phyloP scores from a whole-genome alignment of 805 yeast genomes.

The Tetrapisispora arboricola region DNA sequence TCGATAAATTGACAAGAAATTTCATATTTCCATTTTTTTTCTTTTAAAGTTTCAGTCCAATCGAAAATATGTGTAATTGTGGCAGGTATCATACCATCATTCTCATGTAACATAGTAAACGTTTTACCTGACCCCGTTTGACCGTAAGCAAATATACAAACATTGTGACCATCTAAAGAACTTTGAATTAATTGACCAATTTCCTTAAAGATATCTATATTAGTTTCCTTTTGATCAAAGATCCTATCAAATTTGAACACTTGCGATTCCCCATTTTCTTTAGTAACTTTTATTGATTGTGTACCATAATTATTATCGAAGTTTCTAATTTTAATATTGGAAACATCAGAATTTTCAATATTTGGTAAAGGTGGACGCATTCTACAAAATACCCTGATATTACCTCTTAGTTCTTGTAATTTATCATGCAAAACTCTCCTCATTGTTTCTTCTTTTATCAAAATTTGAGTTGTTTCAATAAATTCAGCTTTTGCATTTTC shows the following conservation, averaged over 20 bases:
- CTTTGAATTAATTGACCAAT: conserved; percentile 78
- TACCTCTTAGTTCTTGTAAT: conserved; percentile 83
- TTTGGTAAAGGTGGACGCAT: conserved; percentile 47
- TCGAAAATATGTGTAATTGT: conserved; percentile 65
- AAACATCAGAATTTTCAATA: conserved; percentile 14
- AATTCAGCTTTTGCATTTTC: conserved; percentile 25
- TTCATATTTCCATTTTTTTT: conserved; percentile 53
- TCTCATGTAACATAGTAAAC: conserved; percentile 66
- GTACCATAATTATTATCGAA: conserved; percentile 23
- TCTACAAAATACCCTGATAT: conserved; percentile 83
- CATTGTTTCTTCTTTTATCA: conserved; percentile 37
- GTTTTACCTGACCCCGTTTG: conserved; percentile 97
- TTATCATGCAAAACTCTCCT: conserved; percentile 60
- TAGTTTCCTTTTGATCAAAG: conserved; percentile 45
- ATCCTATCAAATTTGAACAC: conserved; percentile 68
- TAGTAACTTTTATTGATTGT: conserved; percentile 18
- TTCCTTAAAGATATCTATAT: conserved; percentile 67
- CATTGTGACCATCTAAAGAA: conserved; percentile 81
- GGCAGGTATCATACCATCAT: conserved; percentile 74
- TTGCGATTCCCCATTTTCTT: conserved; percentile 5
- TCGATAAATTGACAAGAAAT: conserved; percentile 74
- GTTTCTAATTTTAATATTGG: conserved; percentile 25
- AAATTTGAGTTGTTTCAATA: conserved; percentile 26
- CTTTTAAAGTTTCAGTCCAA: conserved; percentile 38
- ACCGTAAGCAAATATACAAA: conserved; percentile 93